These are phyloP conservation scores for Didymella pinodella DNA, from an alignment of 2,329 filamentous ascomycete genomes.

Conservation along the genomic window DNA sequence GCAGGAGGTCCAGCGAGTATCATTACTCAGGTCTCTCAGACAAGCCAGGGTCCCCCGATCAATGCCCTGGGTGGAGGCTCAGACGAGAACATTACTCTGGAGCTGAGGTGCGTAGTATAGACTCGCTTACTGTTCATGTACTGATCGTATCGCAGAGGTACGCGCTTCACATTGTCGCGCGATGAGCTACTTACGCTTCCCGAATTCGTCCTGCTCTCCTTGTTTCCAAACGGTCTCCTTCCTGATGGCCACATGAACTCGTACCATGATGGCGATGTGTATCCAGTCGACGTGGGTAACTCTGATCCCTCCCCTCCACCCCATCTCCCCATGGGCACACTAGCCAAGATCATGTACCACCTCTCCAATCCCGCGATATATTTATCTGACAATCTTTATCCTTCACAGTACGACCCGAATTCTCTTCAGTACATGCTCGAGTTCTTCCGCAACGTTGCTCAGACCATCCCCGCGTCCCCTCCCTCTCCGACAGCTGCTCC, in stretches of 20 bases:
- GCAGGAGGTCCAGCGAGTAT: constrained; percentile 97
- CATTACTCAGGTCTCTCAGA: constrained; percentile 97
- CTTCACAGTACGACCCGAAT: constrained; percentile 86
- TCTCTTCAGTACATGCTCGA: constrained; percentile 99
- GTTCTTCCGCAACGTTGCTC: constrained; percentile 94
- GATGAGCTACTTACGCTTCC: constrained; percentile 95
- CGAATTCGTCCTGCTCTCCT: constrained; percentile 95
- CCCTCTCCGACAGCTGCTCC: constrained; percentile 65
- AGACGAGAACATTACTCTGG: constrained; percentile 94
- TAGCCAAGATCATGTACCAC: constrained; percentile 51
- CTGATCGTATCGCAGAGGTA: constrained; percentile 69
- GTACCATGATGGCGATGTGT: constrained; percentile 90
- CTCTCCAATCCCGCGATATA: constrained; percentile 59
- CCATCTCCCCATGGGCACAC: constrained; percentile 43
- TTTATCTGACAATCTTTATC: constrained; percentile 64
- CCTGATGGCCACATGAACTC: constrained; percentile 95
- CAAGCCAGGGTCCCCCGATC: constrained; percentile 76
- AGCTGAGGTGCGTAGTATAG: constrained; percentile 74
- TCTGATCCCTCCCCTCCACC: constrained; percentile 41
- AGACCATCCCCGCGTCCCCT: constrained; percentile 84
- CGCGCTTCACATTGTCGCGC: constrained; percentile 89
- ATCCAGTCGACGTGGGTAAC: constrained; percentile 91
- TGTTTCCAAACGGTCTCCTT: constrained; percentile 98
- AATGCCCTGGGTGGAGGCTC: constrained; percentile 82
- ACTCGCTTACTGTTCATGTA: not conserved